phyloP scores from a whole-genome alignment of 2,329 filamentous ascomycete genomes.

The Coleophoma cylindrospora region DNA sequence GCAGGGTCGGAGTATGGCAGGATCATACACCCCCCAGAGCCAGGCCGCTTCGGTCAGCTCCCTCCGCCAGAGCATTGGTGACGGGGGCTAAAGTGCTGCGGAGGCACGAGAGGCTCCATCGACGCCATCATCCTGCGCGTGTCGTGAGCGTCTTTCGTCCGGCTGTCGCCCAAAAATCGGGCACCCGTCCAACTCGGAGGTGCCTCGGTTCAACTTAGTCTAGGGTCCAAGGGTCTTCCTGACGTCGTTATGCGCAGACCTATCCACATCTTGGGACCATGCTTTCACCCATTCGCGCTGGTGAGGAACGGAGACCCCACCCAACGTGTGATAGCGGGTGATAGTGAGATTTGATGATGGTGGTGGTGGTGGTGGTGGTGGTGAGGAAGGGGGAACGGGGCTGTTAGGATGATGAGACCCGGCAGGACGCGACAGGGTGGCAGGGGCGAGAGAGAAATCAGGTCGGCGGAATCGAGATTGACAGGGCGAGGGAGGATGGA shows the following conservation, averaged over 20 bases:
- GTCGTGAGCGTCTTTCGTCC: background rate
- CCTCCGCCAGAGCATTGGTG: too few relatives aligned
- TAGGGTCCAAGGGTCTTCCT: background rate
- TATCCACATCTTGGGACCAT: background rate
- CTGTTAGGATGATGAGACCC: too few relatives aligned
- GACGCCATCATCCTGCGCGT: background rate
- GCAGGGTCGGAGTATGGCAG: background rate
- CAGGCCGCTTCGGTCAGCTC: background rate
- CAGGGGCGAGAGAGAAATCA: too few relatives aligned
- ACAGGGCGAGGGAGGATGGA: too few relatives aligned
- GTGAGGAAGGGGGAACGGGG: too few relatives aligned
- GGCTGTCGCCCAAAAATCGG: background rate
- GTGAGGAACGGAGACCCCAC: background rate
- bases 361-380: too few relatives aligned
- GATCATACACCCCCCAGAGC: background rate
- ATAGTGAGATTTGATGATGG: too few relatives aligned
- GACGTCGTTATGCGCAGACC: background rate
- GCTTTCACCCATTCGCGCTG: background rate
- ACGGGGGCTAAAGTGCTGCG: too few relatives aligned
- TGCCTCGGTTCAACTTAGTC: background rate
- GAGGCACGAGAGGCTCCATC: background rate
- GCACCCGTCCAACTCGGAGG: background rate
- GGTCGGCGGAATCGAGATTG: too few relatives aligned
- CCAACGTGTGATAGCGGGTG: background rate
- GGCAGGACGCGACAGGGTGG: too few relatives aligned